Conservation (phyloP, 2,329 filamentous ascomycete genomes). For the Exophiala lecanii-corni region DNA sequence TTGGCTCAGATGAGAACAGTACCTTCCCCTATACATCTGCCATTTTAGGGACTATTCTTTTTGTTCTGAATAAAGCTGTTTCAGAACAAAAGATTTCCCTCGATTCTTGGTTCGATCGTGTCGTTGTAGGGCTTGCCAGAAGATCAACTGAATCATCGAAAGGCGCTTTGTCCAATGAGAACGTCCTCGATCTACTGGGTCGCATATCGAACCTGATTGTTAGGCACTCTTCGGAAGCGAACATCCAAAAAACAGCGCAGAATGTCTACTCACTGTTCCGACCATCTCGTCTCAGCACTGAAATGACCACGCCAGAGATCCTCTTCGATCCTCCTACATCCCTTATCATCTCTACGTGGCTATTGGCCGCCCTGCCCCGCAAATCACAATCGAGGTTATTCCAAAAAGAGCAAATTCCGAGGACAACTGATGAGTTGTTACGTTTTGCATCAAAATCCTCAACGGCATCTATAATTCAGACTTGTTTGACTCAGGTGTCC, state of each 20-base stretch:
- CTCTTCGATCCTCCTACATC: slow-evolving; percentile 29
- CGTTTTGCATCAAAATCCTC: slow-evolving; percentile 19
- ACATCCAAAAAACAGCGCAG: slow-evolving; percentile 46
- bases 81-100: slow-evolving; percentile 24
- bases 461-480: slow-evolving; percentile 16
- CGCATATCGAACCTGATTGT: slow-evolving; percentile 58
- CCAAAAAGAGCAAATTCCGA: slow-evolving; percentile 12
- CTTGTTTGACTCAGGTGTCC: slow-evolving; percentile 28
- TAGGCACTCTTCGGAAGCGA: slow-evolving; percentile 48
- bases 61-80: slow-evolving; percentile 46
- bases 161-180: slow-evolving; percentile 46
- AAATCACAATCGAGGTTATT: slow-evolving; percentile 16
- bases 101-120: slow-evolving; percentile 46
- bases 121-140: slow-evolving; percentile 43
- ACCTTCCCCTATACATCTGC: slow-evolving; percentile 53
- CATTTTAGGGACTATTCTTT: slow-evolving; percentile 58
- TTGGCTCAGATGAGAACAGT: slow-evolving; percentile 45
- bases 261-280: slow-evolving; percentile 53
- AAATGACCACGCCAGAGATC: not conserved
- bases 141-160: slow-evolving; percentile 32
- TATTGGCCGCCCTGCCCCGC: slow-evolving; percentile 26
- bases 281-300: slow-evolving; percentile 12
- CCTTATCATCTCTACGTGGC: slow-evolving; percentile 44
- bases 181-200: slow-evolving; percentile 56
- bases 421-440: slow-evolving; percentile 27